Conservation (phyloP, 2,329 filamentous ascomycete species). For the Parasarocladium wereldwijsianum region DNA sequence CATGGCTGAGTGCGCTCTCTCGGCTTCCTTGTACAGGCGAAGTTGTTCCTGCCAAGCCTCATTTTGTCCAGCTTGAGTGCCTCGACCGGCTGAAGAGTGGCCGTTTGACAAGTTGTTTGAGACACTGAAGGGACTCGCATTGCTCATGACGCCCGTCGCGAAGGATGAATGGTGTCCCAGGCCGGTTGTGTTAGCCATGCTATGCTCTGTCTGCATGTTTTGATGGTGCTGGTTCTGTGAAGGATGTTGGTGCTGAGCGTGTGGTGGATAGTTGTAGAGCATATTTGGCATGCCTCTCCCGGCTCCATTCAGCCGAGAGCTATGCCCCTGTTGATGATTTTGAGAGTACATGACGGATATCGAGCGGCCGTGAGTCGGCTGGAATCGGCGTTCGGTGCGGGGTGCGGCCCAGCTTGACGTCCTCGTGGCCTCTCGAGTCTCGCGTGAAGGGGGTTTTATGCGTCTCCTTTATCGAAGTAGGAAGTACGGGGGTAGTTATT, state of each 20-base stretch:
- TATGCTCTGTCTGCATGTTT: constrained; percentile 42
- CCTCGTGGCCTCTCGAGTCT: no score
- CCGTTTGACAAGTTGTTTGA: constrained; percentile 41
- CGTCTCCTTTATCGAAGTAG: not conserved
- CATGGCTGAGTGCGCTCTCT: constrained; percentile 58
- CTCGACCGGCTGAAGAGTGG: constrained; percentile 31
- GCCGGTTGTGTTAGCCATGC: constrained; percentile 36
- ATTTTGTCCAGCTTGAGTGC: constrained; percentile 35
- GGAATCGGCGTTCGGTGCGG: not conserved
- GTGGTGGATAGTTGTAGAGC: constrained; percentile 55
- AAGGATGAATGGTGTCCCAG: constrained; percentile 28
- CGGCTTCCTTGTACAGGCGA: constrained; percentile 63
- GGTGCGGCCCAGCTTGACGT: constrained; percentile 1
- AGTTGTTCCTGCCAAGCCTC: constrained; percentile 85
- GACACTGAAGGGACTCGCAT: constrained; percentile 44
- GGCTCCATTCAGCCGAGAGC: constrained; percentile 54
- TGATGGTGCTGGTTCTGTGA: constrained; percentile 51
- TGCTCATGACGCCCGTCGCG: constrained; percentile 36
- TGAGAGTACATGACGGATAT: constrained; percentile 55
- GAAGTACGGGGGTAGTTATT: not conserved
- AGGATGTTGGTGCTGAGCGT: constrained; percentile 46
- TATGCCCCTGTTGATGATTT: constrained; percentile 57
- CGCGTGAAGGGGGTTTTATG: no score
- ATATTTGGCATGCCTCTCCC: constrained; percentile 45
- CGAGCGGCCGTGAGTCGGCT: constrained; percentile 5